Base-by-base conservation (phyloP, 805 yeast species). In the Saturnispora hagleri region DNA sequence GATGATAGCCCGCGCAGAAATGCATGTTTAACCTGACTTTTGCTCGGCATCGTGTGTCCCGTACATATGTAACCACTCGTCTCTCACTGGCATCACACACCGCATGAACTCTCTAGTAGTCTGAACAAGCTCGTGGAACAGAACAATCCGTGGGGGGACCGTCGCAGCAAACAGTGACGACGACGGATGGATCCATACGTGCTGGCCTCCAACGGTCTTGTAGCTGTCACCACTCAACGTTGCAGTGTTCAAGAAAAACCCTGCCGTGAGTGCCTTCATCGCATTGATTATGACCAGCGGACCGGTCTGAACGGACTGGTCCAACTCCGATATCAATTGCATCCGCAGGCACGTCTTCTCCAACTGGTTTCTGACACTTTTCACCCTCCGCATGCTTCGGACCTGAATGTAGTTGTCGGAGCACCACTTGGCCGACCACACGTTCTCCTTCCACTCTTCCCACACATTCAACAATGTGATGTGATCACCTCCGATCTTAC, bases 81-180 rank as follows among this genome's bases (percentile, higher is more conserved):
- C 90, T 41, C 83, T 80, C 3, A 86, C 72, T 0, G 89, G 79
- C 66, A 86, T 77, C 60, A 89, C 82, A 57, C 84, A 84, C 53
- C 90, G 75, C 89, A 93, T 87, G 66, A 81, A 91, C 69, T 90
- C 97, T 63, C 84, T 87, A 26, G 89, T 78, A 0, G 99, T 91
- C 46, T 86, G 67, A 47, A 91, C 84, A 59, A 91, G 70, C 55
- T 91, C 95, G 60, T 89, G 89, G 64, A 88, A 93, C 15, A 91
- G 70, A 5, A 93, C 72, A 50, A 79, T 71, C 56, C 79, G 84
- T 3, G 90, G 84, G 0, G 89, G 90, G 20, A 93, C 95, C 53
- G 80, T 82, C 12, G 70, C 69, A 12, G 73, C 70, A 60, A 77
- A 80, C 31, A 91, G 62, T 0, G 82, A 79, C 0, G 96, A 86